These are phyloP conservation scores for Apiotrichum veenhuisii DNA, from an alignment of 1,284 basidiomycete species.

Conservation along the genomic window DNA sequence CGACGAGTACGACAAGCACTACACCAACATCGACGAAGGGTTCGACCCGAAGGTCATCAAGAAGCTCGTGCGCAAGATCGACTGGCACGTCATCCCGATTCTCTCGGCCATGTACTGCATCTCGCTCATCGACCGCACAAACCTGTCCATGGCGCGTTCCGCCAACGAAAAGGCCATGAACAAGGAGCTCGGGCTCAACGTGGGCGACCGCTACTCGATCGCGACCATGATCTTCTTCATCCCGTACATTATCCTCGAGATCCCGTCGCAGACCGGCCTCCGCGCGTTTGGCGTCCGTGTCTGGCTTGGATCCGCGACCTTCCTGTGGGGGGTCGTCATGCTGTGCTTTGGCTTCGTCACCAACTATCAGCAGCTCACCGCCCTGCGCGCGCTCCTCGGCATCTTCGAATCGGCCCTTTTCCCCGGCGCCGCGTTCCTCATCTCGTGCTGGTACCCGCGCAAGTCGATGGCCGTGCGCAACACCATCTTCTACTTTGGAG, in stretches of 20 bases:
- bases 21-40: slow-evolving; percentile 5
- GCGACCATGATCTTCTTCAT: slow-evolving; percentile 44
- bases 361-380: slow-evolving; percentile 42
- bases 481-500: slow-evolving; percentile 48
- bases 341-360: slow-evolving; percentile 43
- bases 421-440: slow-evolving; percentile 49
- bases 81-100: slow-evolving; percentile 11
- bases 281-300: neutral
- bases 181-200: slow-evolving; percentile 20
- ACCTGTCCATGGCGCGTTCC: slow-evolving; percentile 22
- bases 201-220: slow-evolving; percentile 47
- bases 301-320: slow-evolving; percentile 11
- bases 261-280: neutral
- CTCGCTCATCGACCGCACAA: slow-evolving; percentile 19
- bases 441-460: slow-evolving; percentile 53
- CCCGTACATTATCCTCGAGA: neutral
- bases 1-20: neutral
- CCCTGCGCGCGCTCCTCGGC: slow-evolving; percentile 49
- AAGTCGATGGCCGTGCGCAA: slow-evolving; percentile 44
- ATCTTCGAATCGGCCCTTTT: slow-evolving; percentile 45
- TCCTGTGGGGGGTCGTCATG: slow-evolving; percentile 49
- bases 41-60: slow-evolving; percentile 2
- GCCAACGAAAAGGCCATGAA: slow-evolving; percentile 24
- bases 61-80: slow-evolving; percentile 3
- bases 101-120: slow-evolving; percentile 12